Base-by-base conservation (phyloP, 768 basidiomycete genomes). In the Roridomyces roridus region DNA sequence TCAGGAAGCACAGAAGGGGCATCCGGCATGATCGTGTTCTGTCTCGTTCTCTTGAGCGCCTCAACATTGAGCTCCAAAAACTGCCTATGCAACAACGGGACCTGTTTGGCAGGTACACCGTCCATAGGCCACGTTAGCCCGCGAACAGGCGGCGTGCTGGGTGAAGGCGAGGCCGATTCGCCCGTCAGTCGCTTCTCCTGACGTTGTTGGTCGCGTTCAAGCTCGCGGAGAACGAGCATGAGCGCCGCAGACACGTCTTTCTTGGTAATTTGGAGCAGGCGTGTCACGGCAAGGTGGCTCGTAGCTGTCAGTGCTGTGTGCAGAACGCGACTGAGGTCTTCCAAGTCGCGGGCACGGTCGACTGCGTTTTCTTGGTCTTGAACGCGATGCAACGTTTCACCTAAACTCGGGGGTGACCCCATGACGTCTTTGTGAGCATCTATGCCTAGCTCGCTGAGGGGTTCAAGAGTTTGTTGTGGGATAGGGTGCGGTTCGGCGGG, bases 61-160 rank as follows among this genome's bases (percentile, higher is more conserved):
- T 81, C 81, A 41, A 82, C 73, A 14, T 76, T 73, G 17, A 69
- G 67, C 65, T 81, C 77, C 50, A 79, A 66, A 57, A 81, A 80
- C 62, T 76, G 74, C 28, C 71, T 72, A 50, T 80, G 73, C 46
- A 79, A 70, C 37, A 74, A 70, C 50, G 72, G 72, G 35, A 39
- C 59, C 26, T 55, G 59, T 10, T 44, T 23, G 18, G 44, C 59
- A 15, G 43, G 59, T 1, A 41, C n/a, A 0, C 59, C 59, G 29
- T 55, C 58, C 31, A 59, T 6, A 2, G 58, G 58, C 58, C 58
- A 59, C 9, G 58, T 59, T 31, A 59, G 35, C 20, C 51, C 21
- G 2, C 58, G 51, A 14, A 55, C 37, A 5, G 44, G 46, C 1
- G 58, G 58, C n/a, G n/a, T n/a, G n/a, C n/a, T n/a, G n/a, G n/a